Evolutionary conservation across 2,329 filamentous ascomycete genomes (phyloP).

Genomic region (Fusarium sp.): DNA sequence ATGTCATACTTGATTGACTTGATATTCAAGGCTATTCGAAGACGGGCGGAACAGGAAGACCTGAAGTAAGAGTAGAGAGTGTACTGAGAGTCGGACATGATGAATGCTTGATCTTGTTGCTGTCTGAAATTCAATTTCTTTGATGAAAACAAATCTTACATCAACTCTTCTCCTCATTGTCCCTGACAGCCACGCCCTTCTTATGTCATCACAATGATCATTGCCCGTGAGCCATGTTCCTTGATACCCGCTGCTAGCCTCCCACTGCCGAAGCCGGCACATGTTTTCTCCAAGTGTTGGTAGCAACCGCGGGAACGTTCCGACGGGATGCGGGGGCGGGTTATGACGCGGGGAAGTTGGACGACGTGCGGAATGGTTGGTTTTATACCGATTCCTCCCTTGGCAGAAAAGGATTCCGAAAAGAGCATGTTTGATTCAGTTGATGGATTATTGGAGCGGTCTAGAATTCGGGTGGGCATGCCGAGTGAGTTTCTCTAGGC

Average conservation of each 20-base stretch:
- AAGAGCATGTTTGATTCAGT: background rate
- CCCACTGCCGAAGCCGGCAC: slow-evolving; percentile 19
- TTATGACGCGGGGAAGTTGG: background rate
- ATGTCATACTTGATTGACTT: slow-evolving; percentile 60
- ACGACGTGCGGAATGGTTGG: background rate
- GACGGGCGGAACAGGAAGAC: slow-evolving; percentile 67
- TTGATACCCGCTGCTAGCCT: slow-evolving; percentile 29
- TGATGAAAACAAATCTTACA: background rate
- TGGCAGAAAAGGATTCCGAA: background rate
- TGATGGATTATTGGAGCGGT: background rate
- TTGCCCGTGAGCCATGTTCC: background rate
- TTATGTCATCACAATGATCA: slow-evolving; percentile 29
- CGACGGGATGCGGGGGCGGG: slow-evolving; percentile 24
- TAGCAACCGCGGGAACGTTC: slow-evolving; percentile 15
- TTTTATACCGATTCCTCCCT: background rate
- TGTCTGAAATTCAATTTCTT: background rate
- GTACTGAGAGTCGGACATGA: slow-evolving; percentile 42
- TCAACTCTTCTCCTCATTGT: accelerated
- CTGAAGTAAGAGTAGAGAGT: slow-evolving; percentile 67
- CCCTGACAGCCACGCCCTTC: slow-evolving; percentile 20
- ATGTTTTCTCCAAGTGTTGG: background rate
- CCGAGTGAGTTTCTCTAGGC: background rate
- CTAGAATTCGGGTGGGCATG: background rate
- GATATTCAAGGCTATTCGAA: slow-evolving; percentile 66
- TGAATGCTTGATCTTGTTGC: background rate